Base-by-base conservation (phyloP, 108 stramenopile genomes). In the Nitzschia sp. region DNA sequence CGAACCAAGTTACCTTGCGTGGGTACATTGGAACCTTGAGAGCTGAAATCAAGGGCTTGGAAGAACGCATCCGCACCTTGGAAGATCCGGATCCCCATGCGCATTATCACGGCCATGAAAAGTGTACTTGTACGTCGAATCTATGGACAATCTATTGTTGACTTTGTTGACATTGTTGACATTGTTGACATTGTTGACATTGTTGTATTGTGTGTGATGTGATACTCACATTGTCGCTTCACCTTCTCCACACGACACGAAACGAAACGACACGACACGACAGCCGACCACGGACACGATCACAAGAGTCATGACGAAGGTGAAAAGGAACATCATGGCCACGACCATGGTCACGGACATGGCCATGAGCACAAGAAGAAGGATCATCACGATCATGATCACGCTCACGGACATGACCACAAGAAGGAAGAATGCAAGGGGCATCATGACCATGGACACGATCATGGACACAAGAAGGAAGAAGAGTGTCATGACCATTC, bases 101-200 rank as follows among this genome's bases (percentile, higher is more conserved):
- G 10, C 91, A 92, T 70, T 92, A 83, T 58, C 91, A 92, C 50
- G 91, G 91, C 8, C 83, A 87, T 39, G 86, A 89, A 25, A 86
- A 83, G 77, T 66, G 68, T 21, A 69, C 73, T 41, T 22, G 41
- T 25, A 29, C 54, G 37, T 65, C 73, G 51, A 39, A 3, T 48
- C 1, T 48, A 17, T 48, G 2, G 66, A 24, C 69, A 53, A 8
- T 6, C 8, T 48, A 7, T 21, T 6, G 6, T 50, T 24, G 10
- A 22, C 46, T 29, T 24, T 15, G 3, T 63, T 44, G 6, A 26
- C 22, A 12, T 43, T 62, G 8, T n/a, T n/a, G n/a, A n/a, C n/a
- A n/a, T 29, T 21, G 9, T 38, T 38, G 24, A 15, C 37, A 41
- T 12, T 38, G 15, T 57, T 22, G 26, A 3, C n/a, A n/a, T n/a